phyloP scores from a whole-genome alignment of 2,329 filamentous ascomycete genomes.

The Byssoonygena ceratinophila region DNA sequence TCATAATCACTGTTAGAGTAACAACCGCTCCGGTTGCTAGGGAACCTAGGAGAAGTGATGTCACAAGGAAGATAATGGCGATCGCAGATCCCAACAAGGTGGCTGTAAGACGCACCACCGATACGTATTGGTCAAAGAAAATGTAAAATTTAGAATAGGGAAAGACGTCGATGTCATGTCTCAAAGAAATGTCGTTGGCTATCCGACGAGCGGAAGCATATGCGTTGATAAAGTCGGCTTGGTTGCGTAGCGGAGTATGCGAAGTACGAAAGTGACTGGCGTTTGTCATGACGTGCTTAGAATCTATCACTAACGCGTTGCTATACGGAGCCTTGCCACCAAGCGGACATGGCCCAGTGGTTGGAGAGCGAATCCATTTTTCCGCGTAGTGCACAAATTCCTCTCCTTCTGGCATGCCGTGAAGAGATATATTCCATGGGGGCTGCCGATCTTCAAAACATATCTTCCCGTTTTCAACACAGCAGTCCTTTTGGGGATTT shows the following conservation, averaged over 20 bases:
- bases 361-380: conserved; percentile 71
- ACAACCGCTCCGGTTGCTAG: conserved; percentile 71
- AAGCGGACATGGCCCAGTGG: conserved; percentile 72
- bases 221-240: conserved; percentile 84
- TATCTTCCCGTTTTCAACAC: conserved; percentile 56
- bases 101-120: conserved; percentile 68
- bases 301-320: conserved; percentile 68
- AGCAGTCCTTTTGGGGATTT: conserved; percentile 75
- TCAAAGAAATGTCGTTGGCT: conserved; percentile 58
- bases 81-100: conserved; percentile 73
- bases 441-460: conserved; percentile 73
- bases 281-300: conserved; percentile 54
- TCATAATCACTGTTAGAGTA: conserved; percentile 83
- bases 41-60: conserved; percentile 72
- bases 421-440: conserved; percentile 78
- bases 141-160: conserved; percentile 97
- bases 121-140: conserved; percentile 95
- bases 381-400: conserved; percentile 81
- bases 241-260: conserved; percentile 75
- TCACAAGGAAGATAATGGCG: conserved; percentile 72
- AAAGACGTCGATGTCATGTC: conserved; percentile 74
- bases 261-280: conserved; percentile 87
- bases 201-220: conserved; percentile 86
- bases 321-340: conserved; percentile 82
- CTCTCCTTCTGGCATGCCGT: conserved; percentile 83